Conservation (phyloP, 768 basidiomycete genomes). For the Mycena floridula region DNA sequence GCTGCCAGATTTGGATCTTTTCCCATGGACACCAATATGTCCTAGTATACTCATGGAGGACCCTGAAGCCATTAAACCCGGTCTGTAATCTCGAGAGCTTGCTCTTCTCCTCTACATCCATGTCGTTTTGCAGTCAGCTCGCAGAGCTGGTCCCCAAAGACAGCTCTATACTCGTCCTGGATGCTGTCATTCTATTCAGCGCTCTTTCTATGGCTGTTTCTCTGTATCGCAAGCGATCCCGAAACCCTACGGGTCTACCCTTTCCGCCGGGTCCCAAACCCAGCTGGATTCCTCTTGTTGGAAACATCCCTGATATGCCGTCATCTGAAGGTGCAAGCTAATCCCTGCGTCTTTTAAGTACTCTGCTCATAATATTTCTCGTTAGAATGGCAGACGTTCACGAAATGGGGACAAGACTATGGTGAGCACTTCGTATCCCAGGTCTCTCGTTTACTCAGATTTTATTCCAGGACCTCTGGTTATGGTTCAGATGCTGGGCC, state of each 20-base stretch:
- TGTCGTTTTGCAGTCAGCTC: too few relatives aligned
- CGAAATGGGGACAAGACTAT: constrained; percentile 21
- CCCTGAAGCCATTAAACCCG: too few relatives aligned
- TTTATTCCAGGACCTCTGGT: constrained; percentile 6
- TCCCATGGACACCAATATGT: too few relatives aligned
- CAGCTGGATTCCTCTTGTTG: constrained; percentile 10
- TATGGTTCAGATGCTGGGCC: constrained; percentile 24
- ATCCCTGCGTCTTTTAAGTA: too few relatives aligned
- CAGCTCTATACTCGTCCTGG: background rate
- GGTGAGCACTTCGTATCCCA: background rate
- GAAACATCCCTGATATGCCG: constrained; percentile 12
- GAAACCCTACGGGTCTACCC: constrained; percentile 5
- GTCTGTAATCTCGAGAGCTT: too few relatives aligned
- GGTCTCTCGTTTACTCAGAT: background rate
- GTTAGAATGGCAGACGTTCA: constrained; percentile 11
- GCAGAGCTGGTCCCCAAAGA: too few relatives aligned
- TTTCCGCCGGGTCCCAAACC: constrained; percentile 11
- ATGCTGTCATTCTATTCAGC: background rate
- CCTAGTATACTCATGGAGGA: too few relatives aligned
- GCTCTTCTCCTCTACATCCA: too few relatives aligned
- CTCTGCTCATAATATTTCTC: too few relatives aligned
- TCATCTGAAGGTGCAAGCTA: constrained; percentile 8
- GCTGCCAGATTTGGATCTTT: too few relatives aligned
- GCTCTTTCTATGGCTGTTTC: constrained; percentile 1
- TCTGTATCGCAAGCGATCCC: constrained; percentile 4